Conservation (phyloP, 257 asterid species). For the Gardenia jasminoides region DNA sequence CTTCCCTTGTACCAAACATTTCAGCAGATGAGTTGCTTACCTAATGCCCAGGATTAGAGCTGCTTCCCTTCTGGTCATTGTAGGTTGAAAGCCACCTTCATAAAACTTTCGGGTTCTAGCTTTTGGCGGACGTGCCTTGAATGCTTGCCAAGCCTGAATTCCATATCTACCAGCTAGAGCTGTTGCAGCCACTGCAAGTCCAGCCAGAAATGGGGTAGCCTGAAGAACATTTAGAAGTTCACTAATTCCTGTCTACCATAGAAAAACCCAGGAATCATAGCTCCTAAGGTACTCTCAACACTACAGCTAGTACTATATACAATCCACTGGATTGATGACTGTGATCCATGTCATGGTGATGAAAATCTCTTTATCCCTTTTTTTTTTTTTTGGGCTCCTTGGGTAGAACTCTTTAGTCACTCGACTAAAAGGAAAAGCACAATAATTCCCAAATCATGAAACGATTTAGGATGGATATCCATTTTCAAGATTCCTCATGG, state of each 20-base stretch:
- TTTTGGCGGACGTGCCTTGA: slow-evolving; percentile 37
- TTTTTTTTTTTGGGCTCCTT: too few species aligned
- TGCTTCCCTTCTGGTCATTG: slow-evolving; percentile 44
- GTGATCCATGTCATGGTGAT: not conserved
- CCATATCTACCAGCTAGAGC: slow-evolving; percentile 45
- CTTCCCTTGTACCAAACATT: not conserved
- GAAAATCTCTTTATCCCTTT: not conserved
- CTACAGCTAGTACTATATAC: not conserved
- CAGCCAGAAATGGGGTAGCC: slow-evolving; percentile 43
- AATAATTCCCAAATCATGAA: not conserved
- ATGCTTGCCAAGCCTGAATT: slow-evolving; percentile 47
- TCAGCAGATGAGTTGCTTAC: slow-evolving; percentile 12
- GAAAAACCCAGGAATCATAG: not conserved
- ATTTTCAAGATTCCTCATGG: not conserved
- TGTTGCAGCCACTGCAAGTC: slow-evolving; percentile 41
- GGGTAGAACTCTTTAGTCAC: not conserved
- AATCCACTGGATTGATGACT: not conserved
- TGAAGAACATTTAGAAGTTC: slow-evolving; percentile 17
- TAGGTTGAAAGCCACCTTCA: slow-evolving; percentile 41
- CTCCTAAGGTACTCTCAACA: not conserved
- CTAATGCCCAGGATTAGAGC: slow-evolving; percentile 35
- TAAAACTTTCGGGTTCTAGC: slow-evolving; percentile 32
- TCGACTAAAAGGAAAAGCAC: not conserved
- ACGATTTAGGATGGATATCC: not conserved
- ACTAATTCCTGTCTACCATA: not conserved